Evolutionary conservation across 495 filamentous ascomycete genomes (phyloP), one percentile per base, ranked within the genome.

Genomic region (Cenococcum geophilum): DNA sequence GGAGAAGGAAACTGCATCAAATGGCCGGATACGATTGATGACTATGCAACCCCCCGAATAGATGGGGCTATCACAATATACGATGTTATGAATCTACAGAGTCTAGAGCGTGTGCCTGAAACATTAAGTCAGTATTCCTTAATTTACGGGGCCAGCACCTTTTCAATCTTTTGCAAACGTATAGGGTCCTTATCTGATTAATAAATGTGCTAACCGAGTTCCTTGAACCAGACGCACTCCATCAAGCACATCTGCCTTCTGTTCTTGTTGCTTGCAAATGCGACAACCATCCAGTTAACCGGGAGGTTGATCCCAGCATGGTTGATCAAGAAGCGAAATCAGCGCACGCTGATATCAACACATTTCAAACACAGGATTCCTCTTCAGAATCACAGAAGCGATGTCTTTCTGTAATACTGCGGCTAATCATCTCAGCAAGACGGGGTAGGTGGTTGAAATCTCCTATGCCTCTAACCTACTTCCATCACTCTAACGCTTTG

Each of bases 11-110:
- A 86, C 49, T 80, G 79, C 45, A 82, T 96, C 59, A 77, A 82
- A 64, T 97, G 91, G 92, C 92, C 92, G 16, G 82, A 84, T 42
- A 77, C 82, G 66, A 82, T 87, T 57, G 75, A 75, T 64, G 86
- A 88, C 49, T 75, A 82, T 37, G 78, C 83, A 55, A 74, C 86
- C 55, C 89, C 90, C 48, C 78, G 77, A 25, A 82, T 97, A 70
- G 89, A 97, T 67, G 92, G 90, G 34, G 90, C 85, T 42, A 72
- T 97, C 67, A 80, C 91, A 57, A 75, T 96, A 53, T 93, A 96
- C 77, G 88, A 96, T 78, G 86, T 91, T 27, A 89, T 84, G 68
- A 86, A 89, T 68, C 77, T 81, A 60, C 81, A 82, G 42, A 91
- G 83, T 71, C 81, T 92, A 60, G 75, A 77, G 34, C 80, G 84